phyloP scores from a whole-genome alignment of 345 rosid species.

The Salix koriyanagi region DNA sequence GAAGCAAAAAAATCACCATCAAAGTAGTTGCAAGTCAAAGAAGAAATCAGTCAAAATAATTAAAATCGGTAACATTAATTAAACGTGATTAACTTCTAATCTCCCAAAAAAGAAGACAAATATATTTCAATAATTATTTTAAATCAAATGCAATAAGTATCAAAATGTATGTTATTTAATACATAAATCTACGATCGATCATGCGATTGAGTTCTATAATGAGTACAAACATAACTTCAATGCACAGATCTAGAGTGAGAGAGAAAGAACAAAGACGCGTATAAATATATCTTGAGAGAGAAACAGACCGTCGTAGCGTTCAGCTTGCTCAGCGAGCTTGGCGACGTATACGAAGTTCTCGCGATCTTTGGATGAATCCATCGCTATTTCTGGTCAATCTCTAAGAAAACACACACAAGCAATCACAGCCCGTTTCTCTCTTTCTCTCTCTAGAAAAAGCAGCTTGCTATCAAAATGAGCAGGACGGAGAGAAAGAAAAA shows the following conservation, averaged over 20 bases:
- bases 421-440: too few relatives aligned
- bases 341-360: conserved; percentile 47
- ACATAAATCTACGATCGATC: neutral
- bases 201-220: neutral
- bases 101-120: neutral
- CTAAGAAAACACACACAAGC: neutral
- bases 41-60: neutral
- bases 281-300: neutral
- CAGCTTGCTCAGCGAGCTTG: conserved; percentile 69
- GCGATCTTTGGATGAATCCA: conserved; percentile 45
- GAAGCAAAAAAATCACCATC: neutral
- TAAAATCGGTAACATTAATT: neutral
- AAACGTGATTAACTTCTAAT: neutral
- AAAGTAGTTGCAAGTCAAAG: neutral
- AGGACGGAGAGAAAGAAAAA: neutral
- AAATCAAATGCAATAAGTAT: neutral
- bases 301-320: conserved; percentile 48
- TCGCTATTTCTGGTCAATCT: neutral
- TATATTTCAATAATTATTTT: neutral
- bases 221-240: neutral
- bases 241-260: conserved; percentile 3
- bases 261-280: neutral
- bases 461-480: neutral
- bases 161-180: neutral
- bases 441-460: neutral